Percentiles rank a stretch among this genome's conserved stretches.
These are phyloP conservation scores for Petunia axillaris DNA, from an alignment of 257 asterid species.

Conservation along the genomic window DNA sequence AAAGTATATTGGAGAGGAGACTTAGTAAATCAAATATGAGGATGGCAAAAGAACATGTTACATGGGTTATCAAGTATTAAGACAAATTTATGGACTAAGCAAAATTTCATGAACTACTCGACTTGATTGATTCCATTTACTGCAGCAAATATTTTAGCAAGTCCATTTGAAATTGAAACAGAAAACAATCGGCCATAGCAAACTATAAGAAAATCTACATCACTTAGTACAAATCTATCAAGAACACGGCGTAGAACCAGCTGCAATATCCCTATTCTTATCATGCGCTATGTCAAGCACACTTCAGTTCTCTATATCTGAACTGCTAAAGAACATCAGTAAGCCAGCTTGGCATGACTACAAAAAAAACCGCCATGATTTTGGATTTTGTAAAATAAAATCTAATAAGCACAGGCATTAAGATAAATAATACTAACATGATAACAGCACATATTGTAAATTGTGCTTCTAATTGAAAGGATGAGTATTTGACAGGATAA, in stretches of 20 bases:
- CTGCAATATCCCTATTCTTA: not conserved
- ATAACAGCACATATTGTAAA: not conserved
- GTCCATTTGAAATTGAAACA: not conserved
- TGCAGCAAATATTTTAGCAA: not conserved
- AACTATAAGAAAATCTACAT: not conserved
- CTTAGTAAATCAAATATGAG: conserved; percentile 21
- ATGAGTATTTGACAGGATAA: not conserved
- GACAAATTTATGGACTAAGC: not conserved
- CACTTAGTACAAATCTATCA: conserved; percentile 6
- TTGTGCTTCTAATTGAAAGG: not conserved
- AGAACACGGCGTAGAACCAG: not conserved
- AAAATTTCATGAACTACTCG: conserved; percentile 10
- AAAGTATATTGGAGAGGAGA: not conserved
- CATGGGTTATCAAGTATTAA: not conserved
- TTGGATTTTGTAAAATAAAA: not conserved
- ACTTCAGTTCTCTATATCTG: conserved; percentile 3
- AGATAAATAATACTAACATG: not conserved
- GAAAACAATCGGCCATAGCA: not conserved
- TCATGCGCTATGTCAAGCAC: conserved; percentile 11
- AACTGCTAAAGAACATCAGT: not conserved
- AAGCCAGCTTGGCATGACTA: conserved; percentile 5
- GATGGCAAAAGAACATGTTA: not conserved
- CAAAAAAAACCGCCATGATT: not conserved
- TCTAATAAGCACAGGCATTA: not conserved
- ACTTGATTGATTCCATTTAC: not conserved